Conservation (phyloP, 2,329 filamentous ascomycete species). For the Cercospora sp. region DNA sequence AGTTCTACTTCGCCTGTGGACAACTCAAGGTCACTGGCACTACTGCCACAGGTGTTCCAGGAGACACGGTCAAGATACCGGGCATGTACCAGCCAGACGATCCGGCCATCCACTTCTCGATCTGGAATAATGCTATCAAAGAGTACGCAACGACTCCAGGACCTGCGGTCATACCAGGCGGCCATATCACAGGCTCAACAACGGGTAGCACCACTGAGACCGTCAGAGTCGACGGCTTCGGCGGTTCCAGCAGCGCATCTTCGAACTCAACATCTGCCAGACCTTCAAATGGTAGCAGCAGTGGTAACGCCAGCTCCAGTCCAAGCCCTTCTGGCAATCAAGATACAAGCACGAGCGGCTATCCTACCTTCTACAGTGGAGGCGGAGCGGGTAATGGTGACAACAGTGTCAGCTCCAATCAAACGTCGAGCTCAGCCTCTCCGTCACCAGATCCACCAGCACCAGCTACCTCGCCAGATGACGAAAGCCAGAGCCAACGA, state of each 20-base stretch:
- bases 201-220: neutral
- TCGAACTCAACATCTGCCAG: neutral
- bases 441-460: neutral
- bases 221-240: neutral
- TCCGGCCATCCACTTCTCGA: conserved; percentile 26
- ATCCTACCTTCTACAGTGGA: neutral
- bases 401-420: neutral
- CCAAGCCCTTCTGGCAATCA: neutral
- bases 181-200: neutral
- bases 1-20: conserved; percentile 26
- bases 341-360: neutral
- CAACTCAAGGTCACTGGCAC: conserved; percentile 27
- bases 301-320: neutral
- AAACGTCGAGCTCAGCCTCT: neutral
- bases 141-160: neutral
- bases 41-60: conserved; percentile 16
- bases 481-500: neutral
- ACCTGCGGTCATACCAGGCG: neutral
- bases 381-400: neutral
- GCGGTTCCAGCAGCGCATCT: neutral
- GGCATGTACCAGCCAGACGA: conserved; percentile 28
- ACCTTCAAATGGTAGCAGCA: neutral
- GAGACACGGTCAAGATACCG: conserved; percentile 24
- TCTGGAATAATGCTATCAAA: conserved; percentile 22
- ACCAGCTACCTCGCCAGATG: neutral